Evolutionary conservation across 1,284 basidiomycete genomes (phyloP), one percentile per base, ranked within the genome.

Genomic region (Tausonia pullulans): DNA sequence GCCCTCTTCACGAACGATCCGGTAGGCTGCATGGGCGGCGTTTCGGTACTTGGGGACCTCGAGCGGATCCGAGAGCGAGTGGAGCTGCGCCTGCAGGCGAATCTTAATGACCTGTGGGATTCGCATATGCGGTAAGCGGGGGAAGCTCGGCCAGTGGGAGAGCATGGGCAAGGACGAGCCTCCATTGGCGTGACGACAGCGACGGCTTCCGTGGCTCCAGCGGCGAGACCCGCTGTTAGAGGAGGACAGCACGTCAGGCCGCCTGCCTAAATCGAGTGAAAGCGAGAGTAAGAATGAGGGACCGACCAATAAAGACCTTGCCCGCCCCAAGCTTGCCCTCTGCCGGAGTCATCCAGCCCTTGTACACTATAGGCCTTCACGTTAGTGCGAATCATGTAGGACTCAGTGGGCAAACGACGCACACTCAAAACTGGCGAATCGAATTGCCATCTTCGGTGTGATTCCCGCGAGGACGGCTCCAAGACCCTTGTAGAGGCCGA

Each of bases 381-480:
- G 48, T 27, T 27, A 27, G 27, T 27, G 27, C 27, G 27, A 27
- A 27, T 27, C 27, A 27, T 27, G 27, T 27, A 27, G 27, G 27
- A 1, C 13, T 13, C 14, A 43, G 14, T 13, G 44, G 50, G 16
- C 27, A 62, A 16, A 11, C 1, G 13, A 71, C 76, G 71, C 64
- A 77, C 76, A 80, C 79, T 98, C 95, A 75, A 99, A 99, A 75
- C 88, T 91, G 51, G 96, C 94, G 76, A 98, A 99, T 53, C 96
- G 89, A 74, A 95, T 98, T 61, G 93, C 93, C 96, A 99, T 99
- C 80, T 99, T 99, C 4, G 96, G 96, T 2, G 98, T 92, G 75
- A 99, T 99, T 44, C 93, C 93, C 10, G 91, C 88, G 39, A 96
- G 80, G 49, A 99, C 95, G n/a, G 95, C 95, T 51, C 95, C 95